phyloP scores from a whole-genome alignment of 805 yeast genomes.

The Yamadazyma scolyti region DNA sequence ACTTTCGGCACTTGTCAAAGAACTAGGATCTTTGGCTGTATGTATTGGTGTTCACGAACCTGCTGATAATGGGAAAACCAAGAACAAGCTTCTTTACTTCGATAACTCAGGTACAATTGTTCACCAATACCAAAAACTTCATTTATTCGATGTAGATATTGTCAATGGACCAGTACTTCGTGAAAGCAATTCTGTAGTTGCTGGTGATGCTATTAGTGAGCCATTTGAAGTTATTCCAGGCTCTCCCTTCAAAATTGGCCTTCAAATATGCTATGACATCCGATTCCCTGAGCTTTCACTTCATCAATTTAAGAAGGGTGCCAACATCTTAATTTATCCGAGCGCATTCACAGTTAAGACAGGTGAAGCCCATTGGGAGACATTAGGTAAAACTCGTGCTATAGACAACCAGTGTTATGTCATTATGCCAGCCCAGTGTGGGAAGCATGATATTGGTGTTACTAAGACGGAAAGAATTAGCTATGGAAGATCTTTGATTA shows the following conservation, averaged over 20 bases:
- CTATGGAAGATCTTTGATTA: constrained; percentile 80
- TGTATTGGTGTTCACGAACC: constrained; percentile 92
- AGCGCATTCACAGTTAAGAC: constrained; percentile 92
- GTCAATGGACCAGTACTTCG: constrained; percentile 75
- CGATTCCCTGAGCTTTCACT: constrained; percentile 81
- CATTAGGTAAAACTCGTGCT: constrained; percentile 78
- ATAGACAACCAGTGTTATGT: constrained; percentile 86
- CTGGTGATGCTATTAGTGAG: constrained; percentile 53
- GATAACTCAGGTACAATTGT: constrained; percentile 58
- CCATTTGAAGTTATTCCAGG: constrained; percentile 51
- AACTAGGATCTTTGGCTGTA: constrained; percentile 53
- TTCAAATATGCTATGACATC: constrained; percentile 80
- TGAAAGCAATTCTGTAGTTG: constrained; percentile 78
- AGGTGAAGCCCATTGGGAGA: constrained; percentile 88
- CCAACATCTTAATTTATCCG: constrained; percentile 76
- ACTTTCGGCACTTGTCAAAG: constrained; percentile 41
- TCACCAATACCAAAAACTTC: constrained; percentile 78
- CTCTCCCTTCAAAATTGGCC: constrained; percentile 48
- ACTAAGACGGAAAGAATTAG: constrained; percentile 52
- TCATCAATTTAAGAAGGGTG: constrained; percentile 62
- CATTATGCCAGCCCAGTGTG: constrained; percentile 85
- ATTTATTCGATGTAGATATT: constrained; percentile 84
- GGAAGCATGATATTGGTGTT: constrained; percentile 54
- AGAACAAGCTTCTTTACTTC: constrained; percentile 74
- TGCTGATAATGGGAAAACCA: constrained; percentile 31